Evolutionary conservation across 495 filamentous ascomycete species (phyloP), one percentile per base, ranked within the genome.

Genomic region (Penicillium robsamsonii): DNA sequence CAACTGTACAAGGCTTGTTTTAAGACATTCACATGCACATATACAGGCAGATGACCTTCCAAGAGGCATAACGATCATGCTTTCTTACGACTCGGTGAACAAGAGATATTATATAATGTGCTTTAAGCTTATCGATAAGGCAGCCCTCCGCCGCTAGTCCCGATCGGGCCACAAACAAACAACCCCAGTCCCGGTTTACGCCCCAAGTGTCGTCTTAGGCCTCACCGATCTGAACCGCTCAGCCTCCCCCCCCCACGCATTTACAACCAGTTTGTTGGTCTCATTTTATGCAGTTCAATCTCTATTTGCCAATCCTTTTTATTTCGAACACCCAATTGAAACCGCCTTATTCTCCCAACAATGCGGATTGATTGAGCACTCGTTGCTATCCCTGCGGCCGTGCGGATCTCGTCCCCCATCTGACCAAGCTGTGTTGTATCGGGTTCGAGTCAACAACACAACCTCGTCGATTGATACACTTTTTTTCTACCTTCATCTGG

Each of bases 51-150:
- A 9, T 38, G n/a, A 17, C 15, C 6, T 38, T 15, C 22, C 2
- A 29, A 46, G 43, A 27, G 8, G 15, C 29, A 15, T 6, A 13
- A 25, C 20, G 15, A 38, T 38, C 33, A 13, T 13, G 33, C 41
- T 43, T 12, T 7, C 11, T 43, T 15, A 6, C 10, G 41, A 43
- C 11, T 45, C 24, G 43, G 43, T 24, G 15, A 27, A 29, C 22
- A 17, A 15, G 43, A 46, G 20, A 27, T 50, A 50, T 60, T 50
- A 63, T 53, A 57, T 60, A 61, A 65, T 35, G 35, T 44, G 47
- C 55, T 70, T 69, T 75, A 75, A 77, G 72, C 74, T 77, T 77
- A 77, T 77, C 74, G 74, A 77, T 77, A 77, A 73, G 63, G 9
- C 29, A 18, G 29, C 10, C 29, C 46, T 55, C 54, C 55, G 17